These are phyloP conservation scores for Fragilaria radians DNA, from an alignment of 108 stramenopile genomes.

Conservation along the genomic window DNA sequence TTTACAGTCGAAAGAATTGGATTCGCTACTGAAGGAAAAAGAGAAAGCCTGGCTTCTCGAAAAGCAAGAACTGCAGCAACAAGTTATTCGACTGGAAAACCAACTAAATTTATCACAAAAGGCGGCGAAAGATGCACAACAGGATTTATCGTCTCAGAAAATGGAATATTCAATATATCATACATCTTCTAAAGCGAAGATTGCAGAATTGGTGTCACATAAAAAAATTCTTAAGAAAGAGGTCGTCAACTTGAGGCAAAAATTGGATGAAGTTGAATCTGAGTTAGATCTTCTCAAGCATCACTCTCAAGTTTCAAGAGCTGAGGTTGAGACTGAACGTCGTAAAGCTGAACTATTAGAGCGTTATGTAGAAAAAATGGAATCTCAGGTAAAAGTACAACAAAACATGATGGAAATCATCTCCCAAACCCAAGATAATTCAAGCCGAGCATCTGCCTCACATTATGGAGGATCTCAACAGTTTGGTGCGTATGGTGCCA, in stretches of 20 bases:
- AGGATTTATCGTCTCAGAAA: constrained; percentile 59
- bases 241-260: constrained; percentile 71
- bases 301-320: constrained; percentile 38
- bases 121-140: constrained; percentile 55
- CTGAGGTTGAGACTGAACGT: constrained; percentile 49
- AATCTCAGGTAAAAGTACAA: constrained; percentile 80
- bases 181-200: constrained; percentile 58
- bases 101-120: constrained; percentile 47
- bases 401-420: constrained; percentile 92
- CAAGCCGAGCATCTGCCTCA: constrained; percentile 21
- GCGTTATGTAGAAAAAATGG: constrained; percentile 73
- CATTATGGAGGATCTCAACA: constrained; percentile 25
- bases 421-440: constrained; percentile 17
- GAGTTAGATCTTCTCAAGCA: constrained; percentile 52
- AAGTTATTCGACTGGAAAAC: constrained; percentile 36
- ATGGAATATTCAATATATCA: constrained; percentile 83
- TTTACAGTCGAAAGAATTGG: constrained; percentile 39
- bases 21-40: constrained; percentile 33
- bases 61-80: constrained; percentile 26
- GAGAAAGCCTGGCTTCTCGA: constrained; percentile 45
- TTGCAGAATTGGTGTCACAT: constrained; percentile 62
- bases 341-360: constrained; percentile 62
- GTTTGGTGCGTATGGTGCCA: neutral
- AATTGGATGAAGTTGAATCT: constrained; percentile 56
- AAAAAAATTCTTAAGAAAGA: constrained; percentile 86